Percentiles rank a stretch among this genome's conserved stretches.
Conservation (phyloP, 345 rosid species). For the Populus simonii region DNA sequence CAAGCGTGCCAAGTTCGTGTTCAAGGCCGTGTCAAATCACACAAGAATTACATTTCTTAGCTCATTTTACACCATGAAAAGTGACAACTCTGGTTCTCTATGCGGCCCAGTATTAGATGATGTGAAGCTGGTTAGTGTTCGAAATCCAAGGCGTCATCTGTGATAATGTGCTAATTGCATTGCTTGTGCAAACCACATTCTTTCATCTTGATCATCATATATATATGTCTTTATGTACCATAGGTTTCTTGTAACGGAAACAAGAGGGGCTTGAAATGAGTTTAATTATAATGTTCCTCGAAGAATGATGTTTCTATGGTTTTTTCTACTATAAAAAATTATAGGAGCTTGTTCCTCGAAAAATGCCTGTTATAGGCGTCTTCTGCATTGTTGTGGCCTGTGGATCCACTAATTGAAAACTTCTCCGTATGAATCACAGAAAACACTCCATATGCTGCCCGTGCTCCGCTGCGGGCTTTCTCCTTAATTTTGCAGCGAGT, state of each 20-base stretch:
- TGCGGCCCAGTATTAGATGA: slow-evolving; percentile 82
- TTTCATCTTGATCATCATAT: neutral
- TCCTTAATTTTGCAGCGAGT: too few relatives aligned
- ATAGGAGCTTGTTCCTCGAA: neutral
- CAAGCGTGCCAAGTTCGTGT: slow-evolving; percentile 39
- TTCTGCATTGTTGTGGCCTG: neutral
- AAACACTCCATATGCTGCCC: too few relatives aligned
- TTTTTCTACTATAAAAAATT: neutral
- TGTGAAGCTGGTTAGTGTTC: slow-evolving; percentile 44
- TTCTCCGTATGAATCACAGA: neutral
- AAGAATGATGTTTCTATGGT: neutral
- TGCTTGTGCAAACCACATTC: neutral
- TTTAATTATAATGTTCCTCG: neutral
- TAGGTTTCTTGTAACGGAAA: neutral
- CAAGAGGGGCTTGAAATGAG: neutral
- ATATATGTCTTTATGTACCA: neutral
- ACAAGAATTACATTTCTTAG: slow-evolving; percentile 63
- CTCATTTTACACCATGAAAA: slow-evolving; percentile 59
- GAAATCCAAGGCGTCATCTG: slow-evolving; percentile 14
- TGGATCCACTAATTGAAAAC: neutral
- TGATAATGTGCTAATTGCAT: slow-evolving; percentile 6
- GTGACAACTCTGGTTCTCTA: slow-evolving; percentile 62
- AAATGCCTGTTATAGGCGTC: neutral
- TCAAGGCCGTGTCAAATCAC: slow-evolving; percentile 45
- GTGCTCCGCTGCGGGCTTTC: too few relatives aligned